Evolutionary conservation across 768 basidiomycete species (phyloP).

Genomic region (Lyophyllum decastes): DNA sequence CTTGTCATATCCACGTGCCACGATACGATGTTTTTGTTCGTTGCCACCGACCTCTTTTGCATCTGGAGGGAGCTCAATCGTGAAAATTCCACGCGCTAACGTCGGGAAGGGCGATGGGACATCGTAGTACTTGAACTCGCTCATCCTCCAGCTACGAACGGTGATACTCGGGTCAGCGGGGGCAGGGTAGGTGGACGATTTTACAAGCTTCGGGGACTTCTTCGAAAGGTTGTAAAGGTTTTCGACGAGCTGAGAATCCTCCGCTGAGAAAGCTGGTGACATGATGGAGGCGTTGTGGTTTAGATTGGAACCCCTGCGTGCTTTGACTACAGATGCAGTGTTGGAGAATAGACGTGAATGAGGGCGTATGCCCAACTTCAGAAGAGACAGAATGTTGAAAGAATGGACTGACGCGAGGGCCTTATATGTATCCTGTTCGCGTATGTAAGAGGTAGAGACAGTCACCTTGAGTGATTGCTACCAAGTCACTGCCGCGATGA

Average conservation of each 20-base stretch:
- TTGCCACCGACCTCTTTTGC: slow-evolving; percentile 17
- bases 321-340: slow-evolving; percentile 1
- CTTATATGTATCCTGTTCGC: not conserved
- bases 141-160: slow-evolving; percentile 95
- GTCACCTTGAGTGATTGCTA: not conserved
- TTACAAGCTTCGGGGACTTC: slow-evolving; percentile 65
- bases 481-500: not conserved
- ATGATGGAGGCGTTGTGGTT: slow-evolving; percentile 4
- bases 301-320: not conserved
- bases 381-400: slow-evolving; percentile 17
- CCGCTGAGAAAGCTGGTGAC: slow-evolving; percentile 14
- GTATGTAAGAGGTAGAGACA: not conserved
- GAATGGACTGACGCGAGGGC: slow-evolving; percentile 1
- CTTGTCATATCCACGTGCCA: slow-evolving; percentile 95
- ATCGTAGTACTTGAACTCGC: slow-evolving; percentile 92
- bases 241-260: slow-evolving; percentile 63
- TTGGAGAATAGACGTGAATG: slow-evolving; percentile 13
- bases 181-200: slow-evolving; percentile 53
- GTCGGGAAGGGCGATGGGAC: slow-evolving; percentile 93
- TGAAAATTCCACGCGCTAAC: slow-evolving; percentile 90
- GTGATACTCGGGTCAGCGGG: slow-evolving; percentile 55
- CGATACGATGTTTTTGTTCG: slow-evolving; percentile 55
- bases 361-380: slow-evolving; percentile 14
- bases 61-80: slow-evolving; percentile 42
- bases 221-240: slow-evolving; percentile 54